Evolutionary conservation across 148 eudicot genomes (phyloP).

Genomic region (Fagopyrum homotropicum): DNA sequence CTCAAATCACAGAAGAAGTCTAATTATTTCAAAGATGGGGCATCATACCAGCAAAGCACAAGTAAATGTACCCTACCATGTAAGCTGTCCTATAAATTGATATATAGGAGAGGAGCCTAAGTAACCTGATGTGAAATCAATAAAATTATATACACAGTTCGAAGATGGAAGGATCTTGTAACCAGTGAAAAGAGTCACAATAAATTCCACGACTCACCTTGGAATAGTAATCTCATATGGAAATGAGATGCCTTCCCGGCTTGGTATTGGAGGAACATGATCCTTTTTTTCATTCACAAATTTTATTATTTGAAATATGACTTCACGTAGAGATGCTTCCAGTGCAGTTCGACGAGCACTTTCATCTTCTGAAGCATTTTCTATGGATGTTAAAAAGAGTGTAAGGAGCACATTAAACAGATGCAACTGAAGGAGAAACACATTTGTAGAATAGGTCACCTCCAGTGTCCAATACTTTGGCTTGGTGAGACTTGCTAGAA

Average conservation of each 20-base stretch:
- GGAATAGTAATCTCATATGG: conserved; percentile 93
- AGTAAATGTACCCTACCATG: neutral
- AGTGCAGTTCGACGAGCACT: conserved; percentile 60
- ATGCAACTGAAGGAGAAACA: neutral
- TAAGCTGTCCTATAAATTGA: neutral
- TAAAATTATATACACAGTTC: neutral
- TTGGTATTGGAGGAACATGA: conserved; percentile 83
- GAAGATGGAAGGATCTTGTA: neutral
- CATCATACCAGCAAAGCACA: neutral
- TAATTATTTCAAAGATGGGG: neutral
- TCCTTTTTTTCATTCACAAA: conserved; percentile 94
- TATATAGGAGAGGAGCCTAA: neutral
- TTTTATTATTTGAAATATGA: conserved; percentile 86
- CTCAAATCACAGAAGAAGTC: neutral
- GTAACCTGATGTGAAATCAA: neutral
- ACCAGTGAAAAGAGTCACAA: neutral
- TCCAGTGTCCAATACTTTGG: conserved; percentile 81
- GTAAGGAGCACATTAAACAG: neutral
- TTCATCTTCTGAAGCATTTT: conserved; percentile 60
- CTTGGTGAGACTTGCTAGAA: conserved; percentile 63
- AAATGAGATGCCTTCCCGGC: conserved; percentile 75
- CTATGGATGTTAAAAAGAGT: conserved; percentile 22
- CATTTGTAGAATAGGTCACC: conserved; percentile 36
- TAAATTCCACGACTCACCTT: conserved; percentile 40
- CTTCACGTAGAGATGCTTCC: conserved; percentile 81